Evolutionary conservation across 805 yeast species (phyloP).

Genomic region (Cyberlindnera mycetangii): DNA sequence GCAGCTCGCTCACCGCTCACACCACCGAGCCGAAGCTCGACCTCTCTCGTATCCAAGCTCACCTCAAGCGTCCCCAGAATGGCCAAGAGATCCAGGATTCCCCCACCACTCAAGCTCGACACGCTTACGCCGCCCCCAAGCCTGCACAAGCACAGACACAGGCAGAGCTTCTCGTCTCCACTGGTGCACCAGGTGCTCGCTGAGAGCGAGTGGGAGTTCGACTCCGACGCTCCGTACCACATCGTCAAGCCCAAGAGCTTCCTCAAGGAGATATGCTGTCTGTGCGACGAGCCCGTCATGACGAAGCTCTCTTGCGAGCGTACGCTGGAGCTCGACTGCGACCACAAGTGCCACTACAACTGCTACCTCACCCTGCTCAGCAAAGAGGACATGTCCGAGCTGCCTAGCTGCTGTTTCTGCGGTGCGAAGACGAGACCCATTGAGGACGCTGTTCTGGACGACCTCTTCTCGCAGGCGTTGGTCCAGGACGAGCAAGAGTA

Average conservation of each 20-base stretch:
- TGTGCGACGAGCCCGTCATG: slow-evolving; percentile 43
- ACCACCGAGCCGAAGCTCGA: neutral
- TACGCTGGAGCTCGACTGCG: slow-evolving; percentile 39
- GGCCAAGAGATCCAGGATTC: slow-evolving; percentile 23
- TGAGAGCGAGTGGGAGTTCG: neutral
- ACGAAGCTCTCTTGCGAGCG: slow-evolving; percentile 41
- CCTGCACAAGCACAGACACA: slow-evolving; percentile 6
- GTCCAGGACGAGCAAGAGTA: slow-evolving; percentile 4
- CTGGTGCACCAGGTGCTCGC: neutral
- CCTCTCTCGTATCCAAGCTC: slow-evolving; percentile 6
- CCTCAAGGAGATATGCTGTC: slow-evolving; percentile 34
- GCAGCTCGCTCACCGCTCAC: slow-evolving; percentile 6
- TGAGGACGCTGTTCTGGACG: slow-evolving; percentile 29
- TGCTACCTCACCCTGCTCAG: slow-evolving; percentile 37
- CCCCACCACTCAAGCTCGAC: slow-evolving; percentile 23
- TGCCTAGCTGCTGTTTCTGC: slow-evolving; percentile 32
- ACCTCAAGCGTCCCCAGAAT: slow-evolving; percentile 16
- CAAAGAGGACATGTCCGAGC: slow-evolving; percentile 14
- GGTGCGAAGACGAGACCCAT: slow-evolving; percentile 24
- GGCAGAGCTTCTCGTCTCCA: slow-evolving; percentile 1
- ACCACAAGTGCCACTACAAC: slow-evolving; percentile 42
- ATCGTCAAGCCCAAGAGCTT: slow-evolving; percentile 15
- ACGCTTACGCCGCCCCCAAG: slow-evolving; percentile 26
- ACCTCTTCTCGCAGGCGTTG: slow-evolving; percentile 19
- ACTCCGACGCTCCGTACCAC: slow-evolving; percentile 10